Evolutionary conservation across 768 basidiomycete genomes (phyloP), one percentile per base, ranked within the genome.

Genomic region (Galerina sulciceps): DNA sequence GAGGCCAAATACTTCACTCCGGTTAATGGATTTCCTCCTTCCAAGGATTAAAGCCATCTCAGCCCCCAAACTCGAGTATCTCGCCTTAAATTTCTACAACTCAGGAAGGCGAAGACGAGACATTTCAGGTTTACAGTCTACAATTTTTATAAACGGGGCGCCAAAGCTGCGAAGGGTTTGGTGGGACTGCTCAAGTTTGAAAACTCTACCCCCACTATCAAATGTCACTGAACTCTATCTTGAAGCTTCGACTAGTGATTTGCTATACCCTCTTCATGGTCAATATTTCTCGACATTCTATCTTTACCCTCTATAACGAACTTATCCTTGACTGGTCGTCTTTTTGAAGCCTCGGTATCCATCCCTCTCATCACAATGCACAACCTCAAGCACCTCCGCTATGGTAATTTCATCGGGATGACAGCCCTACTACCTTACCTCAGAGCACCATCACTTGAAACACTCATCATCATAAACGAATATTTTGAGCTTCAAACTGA

Each of bases 401-500:
- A 59, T 13, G 38, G 58, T 44, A n/a, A n/a, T n/a, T 53, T 45
- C 9, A 55, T 49, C 22, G 50, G 51, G 9, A 17, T 65, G 4
- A 45, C 43, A 15, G 45, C 49, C 6, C 26, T 65, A 13, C 42
- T 68, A 5, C 57, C 57, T 1, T 40, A 44, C 44, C 40, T 65
- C 17, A 52, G 55, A 10, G 62, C 64, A 2, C 69, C 69, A 22
- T 20, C 53, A 3, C 63, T 70, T 2, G 59, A 68, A 46, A 65
- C 62, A 2, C 56, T 70, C 14, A 58, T 58, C 18, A 40, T 14
- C 3, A 31, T 11, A 11, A 14, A 15, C n/a, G n/a, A 8, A 6
- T n/a, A 36, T 8, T 31, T n/a, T n/a, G 26, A 3, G 26, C 4
- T 26, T 26, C 3, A 26, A 26, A 18, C 35, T n/a, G n/a, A n/a